Base-by-base conservation (phyloP, 1,284 basidiomycete genomes). In the Trichosporon sp. region DNA sequence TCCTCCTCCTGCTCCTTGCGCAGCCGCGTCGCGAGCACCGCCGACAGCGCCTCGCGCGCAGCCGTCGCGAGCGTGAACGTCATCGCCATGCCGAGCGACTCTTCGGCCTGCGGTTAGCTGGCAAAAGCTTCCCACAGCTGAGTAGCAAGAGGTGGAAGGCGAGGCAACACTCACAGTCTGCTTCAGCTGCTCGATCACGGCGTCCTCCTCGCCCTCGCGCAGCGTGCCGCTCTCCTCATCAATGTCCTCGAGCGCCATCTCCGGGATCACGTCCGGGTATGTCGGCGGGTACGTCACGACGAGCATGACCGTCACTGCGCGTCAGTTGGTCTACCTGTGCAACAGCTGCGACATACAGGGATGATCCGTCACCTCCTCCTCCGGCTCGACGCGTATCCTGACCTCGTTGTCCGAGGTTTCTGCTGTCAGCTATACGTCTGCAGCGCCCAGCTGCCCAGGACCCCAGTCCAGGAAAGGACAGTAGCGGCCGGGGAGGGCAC, bases 41-140 rank as follows among this genome's bases (percentile, higher is more conserved):
- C 78, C 2, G 89, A 88, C 13, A 98, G 84, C 64, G 89, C 86
- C 80, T 98, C 95, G 72, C 92, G 87, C 60, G 98, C 87, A 75
- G 93, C 91, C 2, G 92, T 91, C 3, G 94, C 91, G 6, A 99
- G 86, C 0, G 95, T 93, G 79, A 98, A 99, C 12, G 94, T 95
- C 95, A 98, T 98, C 1, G 96, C 94, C 91, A 98, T 96, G 44
- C 95, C 95, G 27, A 94, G 79, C 75, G 92, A 95, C 78, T 98
- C 95, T 78, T 91, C 88, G 31, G 91, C 95, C 92, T 95, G 71
- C 53, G 5, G 47, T 15, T 15, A 62, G 67, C 27, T 42, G 12
- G n/a, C n/a, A n/a, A n/a, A n/a, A n/a, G n/a, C n/a, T n/a, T n/a
- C n/a, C n/a, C n/a, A n/a, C 15, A 42, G 38, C 38, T 42, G 18